Conservation (phyloP, 2,329 filamentous ascomycete species). For the Cladobotryum protrusum region DNA sequence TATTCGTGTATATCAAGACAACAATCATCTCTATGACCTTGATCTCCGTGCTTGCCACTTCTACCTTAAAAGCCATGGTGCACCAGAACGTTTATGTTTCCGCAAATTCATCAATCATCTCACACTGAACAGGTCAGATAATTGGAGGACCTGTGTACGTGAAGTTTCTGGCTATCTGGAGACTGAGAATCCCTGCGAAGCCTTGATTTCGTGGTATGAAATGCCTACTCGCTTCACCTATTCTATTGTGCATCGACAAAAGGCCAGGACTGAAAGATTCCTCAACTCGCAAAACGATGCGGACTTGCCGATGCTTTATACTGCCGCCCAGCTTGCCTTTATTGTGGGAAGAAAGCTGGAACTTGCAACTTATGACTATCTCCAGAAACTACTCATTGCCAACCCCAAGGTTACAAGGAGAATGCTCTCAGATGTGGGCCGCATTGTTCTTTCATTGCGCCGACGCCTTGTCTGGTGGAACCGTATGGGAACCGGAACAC, state of each 20-base stretch:
- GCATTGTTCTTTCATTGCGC: constrained; percentile 7
- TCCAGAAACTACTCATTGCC: constrained; percentile 3
- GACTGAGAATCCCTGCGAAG: neutral
- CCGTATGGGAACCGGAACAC: neutral
- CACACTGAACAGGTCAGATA: constrained; percentile 1
- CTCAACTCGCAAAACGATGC: neutral
- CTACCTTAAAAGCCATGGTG: constrained; percentile 1
- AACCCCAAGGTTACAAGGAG: neutral
- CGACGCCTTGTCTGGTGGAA: neutral
- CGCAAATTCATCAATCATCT: constrained; percentile 5
- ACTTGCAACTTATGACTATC: constrained; percentile 5
- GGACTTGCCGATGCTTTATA: neutral
- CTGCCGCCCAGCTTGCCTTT: constrained; percentile 4
- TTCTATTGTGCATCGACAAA: neutral
- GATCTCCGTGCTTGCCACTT: constrained; percentile 1
- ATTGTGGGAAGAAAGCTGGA: constrained; percentile 8
- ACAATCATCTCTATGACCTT: constrained; percentile 3
- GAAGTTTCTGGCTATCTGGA: neutral
- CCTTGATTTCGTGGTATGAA: constrained; percentile 1
- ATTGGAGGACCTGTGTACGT: constrained; percentile 2
- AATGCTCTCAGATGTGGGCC: constrained; percentile 1
- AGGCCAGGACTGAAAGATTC: neutral
- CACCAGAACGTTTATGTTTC: neutral
- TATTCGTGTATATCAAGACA: neutral
- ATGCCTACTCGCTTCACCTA: neutral